phyloP scores from a whole-genome alignment of 1,284 basidiomycete genomes.

The Ganoderma lucidum region DNA sequence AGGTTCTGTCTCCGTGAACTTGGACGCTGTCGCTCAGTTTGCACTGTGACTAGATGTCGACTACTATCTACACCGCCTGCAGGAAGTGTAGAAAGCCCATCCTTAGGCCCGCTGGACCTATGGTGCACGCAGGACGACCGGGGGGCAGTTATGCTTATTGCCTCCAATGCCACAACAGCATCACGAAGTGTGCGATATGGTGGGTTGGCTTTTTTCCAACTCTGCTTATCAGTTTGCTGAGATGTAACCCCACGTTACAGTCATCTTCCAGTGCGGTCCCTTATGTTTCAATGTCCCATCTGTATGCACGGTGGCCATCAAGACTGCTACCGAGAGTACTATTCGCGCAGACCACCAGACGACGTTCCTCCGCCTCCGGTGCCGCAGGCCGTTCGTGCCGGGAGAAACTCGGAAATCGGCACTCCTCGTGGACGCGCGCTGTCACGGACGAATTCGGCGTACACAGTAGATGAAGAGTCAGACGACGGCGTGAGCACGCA shows the following conservation, averaged over 20 bases:
- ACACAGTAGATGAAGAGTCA: conserved; percentile 26
- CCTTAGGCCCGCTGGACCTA: conserved; percentile 20
- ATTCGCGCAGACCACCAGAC: conserved; percentile 60
- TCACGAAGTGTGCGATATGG: conserved; percentile 75
- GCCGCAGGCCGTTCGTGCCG: conserved; percentile 16
- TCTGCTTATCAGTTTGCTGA: not conserved
- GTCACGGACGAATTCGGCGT: conserved; percentile 26
- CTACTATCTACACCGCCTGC: conserved; percentile 72
- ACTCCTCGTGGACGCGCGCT: conserved; percentile 30
- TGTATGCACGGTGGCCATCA: conserved; percentile 83
- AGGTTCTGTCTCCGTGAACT: conserved; percentile 23
- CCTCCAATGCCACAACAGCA: conserved; percentile 55
- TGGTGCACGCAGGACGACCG: conserved; percentile 39
- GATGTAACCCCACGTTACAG: conserved; percentile 43
- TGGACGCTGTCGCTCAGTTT: conserved; percentile 13
- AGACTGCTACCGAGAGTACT: conserved; percentile 73
- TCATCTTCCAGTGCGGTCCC: conserved; percentile 72
- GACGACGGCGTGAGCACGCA: conserved; percentile 32
- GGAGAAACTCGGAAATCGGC: conserved; percentile 18
- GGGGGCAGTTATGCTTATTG: conserved; percentile 53
- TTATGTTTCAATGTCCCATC: conserved; percentile 74
- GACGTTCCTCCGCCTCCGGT: conserved; percentile 20
- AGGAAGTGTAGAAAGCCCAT: conserved; percentile 71
- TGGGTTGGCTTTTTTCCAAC: conserved; percentile 43
- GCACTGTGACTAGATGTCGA: conserved; percentile 59